Base-by-base conservation (phyloP, 2,329 filamentous ascomycete genomes). In the Fusarium torulosum region DNA sequence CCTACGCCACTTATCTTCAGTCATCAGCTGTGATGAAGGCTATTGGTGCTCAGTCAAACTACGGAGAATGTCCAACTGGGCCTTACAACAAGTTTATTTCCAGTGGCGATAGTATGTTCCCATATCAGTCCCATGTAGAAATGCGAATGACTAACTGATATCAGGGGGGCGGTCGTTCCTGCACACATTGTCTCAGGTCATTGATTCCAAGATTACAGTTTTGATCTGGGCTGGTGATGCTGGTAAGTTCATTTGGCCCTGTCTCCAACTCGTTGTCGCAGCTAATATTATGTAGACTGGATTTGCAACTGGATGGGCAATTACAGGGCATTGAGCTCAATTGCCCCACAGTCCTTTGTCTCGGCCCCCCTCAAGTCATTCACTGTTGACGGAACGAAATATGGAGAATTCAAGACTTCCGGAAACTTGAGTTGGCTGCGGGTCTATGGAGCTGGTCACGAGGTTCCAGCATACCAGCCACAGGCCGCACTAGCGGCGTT, bases 351-450 rank as follows among this genome's bases (percentile, higher is more conserved):
- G 10, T 25, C 77, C 4, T 87, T 88, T 63, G 68, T 50, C 6
- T 57, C 56, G 0, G 57, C 56, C 4, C 25, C 56, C 15, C 71
- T n/a, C 62, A 82, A n/a, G 57, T 69, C 59, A 65, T 88, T 86
- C 63, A 85, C 78, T 0, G 81, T 87, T 1, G 75, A 79, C 41
- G 85, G 85, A 1, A 77, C 72, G 15, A 72, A 80, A 31, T 79
- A 76, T 29, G 86, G 85, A 4, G 78, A 79, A 27, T 86, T 81
- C 73, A 88, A 88, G 78, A 80, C 71, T 0, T 53, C 66, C 20
- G 62, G 67, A 19, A 92, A 92, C 66, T 80, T 88, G 60, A 85
- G 82, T 4, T 89, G 87, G 74, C 81, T 84, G n/a, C 79, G 86
- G 0, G 83, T 89, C 11, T 88, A 85, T 67, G 82, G 87, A 66